A percentile compares a stretch with the other conserved stretches of the same genome.
Evolutionary conservation across 1,284 basidiomycete genomes (phyloP).

Genomic region (Microbotryum intermedium): DNA sequence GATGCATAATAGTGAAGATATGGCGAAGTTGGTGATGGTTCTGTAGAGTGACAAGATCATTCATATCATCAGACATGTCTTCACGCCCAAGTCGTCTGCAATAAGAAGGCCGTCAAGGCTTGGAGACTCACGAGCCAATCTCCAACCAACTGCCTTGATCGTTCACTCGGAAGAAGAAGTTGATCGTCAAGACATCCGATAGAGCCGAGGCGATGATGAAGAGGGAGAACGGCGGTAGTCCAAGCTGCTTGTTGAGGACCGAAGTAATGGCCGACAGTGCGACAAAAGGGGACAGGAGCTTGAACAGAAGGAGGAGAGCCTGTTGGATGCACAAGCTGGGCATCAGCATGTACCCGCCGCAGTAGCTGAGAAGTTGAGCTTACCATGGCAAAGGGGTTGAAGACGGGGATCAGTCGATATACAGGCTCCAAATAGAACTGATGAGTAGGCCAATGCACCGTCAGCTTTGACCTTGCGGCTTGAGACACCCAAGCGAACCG

Average conservation of each 20-base stretch:
- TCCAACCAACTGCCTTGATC: conserved; percentile 70
- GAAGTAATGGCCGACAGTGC: conserved; percentile 62
- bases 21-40: conserved; percentile 28
- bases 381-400: conserved; percentile 79
- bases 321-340: background rate
- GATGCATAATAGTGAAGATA: conserved; percentile 20
- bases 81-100: too few relatives aligned
- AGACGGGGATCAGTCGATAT: conserved; percentile 76
- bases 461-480: conserved; percentile 53
- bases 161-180: conserved; percentile 72
- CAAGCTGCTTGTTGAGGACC: conserved; percentile 55
- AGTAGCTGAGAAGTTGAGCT: background rate
- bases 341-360: too few relatives aligned
- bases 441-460: conserved; percentile 54
- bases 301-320: conserved; percentile 50
- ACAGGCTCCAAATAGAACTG: conserved; percentile 86
- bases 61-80: too few relatives aligned
- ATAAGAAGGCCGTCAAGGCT: too few relatives aligned
- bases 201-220: conserved; percentile 64
- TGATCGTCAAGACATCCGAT: conserved; percentile 48
- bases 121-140: too few relatives aligned
- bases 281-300: conserved; percentile 70
- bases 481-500: background rate
- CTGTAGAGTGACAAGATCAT: background rate
- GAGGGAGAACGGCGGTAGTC: conserved; percentile 64